phyloP scores from a whole-genome alignment of 768 basidiomycete species.

The Gloeophyllum trabeum region DNA sequence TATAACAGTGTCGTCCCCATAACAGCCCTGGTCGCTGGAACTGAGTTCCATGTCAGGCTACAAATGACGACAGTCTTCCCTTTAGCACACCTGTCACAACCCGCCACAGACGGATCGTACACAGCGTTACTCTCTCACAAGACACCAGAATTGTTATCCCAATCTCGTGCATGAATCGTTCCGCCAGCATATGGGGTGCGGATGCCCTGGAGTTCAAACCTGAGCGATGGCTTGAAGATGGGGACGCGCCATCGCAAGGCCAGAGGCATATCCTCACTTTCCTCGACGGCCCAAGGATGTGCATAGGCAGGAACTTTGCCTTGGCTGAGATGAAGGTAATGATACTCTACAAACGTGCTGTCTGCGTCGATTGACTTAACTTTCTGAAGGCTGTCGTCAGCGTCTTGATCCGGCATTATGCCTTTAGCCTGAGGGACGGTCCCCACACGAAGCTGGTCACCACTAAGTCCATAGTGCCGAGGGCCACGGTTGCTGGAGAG shows the following conservation, averaged over 20 bases:
- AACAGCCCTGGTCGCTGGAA: too few relatives aligned
- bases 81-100: constrained; percentile 20
- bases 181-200: constrained; percentile 29
- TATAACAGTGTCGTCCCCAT: too few relatives aligned
- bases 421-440: background rate
- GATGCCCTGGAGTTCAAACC: constrained; percentile 33
- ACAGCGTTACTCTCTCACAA: constrained; percentile 22
- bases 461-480: too few relatives aligned
- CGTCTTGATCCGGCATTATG: background rate
- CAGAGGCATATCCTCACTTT: constrained; percentile 2
- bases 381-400: background rate
- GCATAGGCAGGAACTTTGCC: background rate
- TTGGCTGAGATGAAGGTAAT: constrained; percentile 1
- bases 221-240: constrained; percentile 13
- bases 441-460: background rate
- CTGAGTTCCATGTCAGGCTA: too few relatives aligned
- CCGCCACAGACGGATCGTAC: constrained; percentile 15
- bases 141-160: constrained; percentile 27
- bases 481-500: too few relatives aligned
- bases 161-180: constrained; percentile 27
- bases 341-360: too few relatives aligned
- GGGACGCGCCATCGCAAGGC: background rate
- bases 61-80: constrained; percentile 26
- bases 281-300: constrained; percentile 2
- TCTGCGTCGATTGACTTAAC: too few relatives aligned